Evolutionary conservation across 176 grass and related monocot genomes (phyloP), one percentile per base, ranked within the genome.

Genomic region (Avena insularis): DNA sequence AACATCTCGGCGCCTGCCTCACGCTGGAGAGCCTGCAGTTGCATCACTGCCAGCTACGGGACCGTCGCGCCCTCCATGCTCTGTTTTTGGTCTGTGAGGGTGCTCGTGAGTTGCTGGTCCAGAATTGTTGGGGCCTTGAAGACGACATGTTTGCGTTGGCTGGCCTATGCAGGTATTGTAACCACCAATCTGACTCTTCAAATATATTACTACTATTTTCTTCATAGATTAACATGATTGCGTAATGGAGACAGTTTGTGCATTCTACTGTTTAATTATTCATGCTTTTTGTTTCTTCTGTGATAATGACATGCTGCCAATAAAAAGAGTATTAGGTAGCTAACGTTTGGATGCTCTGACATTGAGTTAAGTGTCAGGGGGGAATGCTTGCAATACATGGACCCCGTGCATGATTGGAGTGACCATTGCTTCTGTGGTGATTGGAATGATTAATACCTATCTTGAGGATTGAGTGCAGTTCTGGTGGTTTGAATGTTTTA

Each of bases 61-160:
- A 98, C 73, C 89, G 83, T 36, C 80, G 67, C 2, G 85, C 88
- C 21, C 88, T 98, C 8, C 78, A 91, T 4, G 92, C 97, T n/a
- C 90, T 96, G 70, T 93, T 96, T 86, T 83, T 96, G 89, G 90
- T 96, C 21, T 98, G 97, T 36, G 89, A 94, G 80, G 85, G 87
- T 2, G 92, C 91, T 14, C 92, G 93, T 11, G 97, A 98, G 85
- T 82, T 98, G 55, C 48, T 90, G 54, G 35, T 98, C 65, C 86
- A 96, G 35, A 90, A 93, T 98, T 98, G 92, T 79, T 98, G 97
- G 97, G 97, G 97, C 19, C 90, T 94, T 17, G 97, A 98, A 74
- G 88, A 98, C 45, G 90, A 91, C 67, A 88, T 98, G 93, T 98
- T 96, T 79, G 77, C 86, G 13, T 80, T 91, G 63, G 85, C 77